Evolutionary conservation across 2,329 filamentous ascomycete species (phyloP).

Genomic region (Orbilia oligospora): DNA sequence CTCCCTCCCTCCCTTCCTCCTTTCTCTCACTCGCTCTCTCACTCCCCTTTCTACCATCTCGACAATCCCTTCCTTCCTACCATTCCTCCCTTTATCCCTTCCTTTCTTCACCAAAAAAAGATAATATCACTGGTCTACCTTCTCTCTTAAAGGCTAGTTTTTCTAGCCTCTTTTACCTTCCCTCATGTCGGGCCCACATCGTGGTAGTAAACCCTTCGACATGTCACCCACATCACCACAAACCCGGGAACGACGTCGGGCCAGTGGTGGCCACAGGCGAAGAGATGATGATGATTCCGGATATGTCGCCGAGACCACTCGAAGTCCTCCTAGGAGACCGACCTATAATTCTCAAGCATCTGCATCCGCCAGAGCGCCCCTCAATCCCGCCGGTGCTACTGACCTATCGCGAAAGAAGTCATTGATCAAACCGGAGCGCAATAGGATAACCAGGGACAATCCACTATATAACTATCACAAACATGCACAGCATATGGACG

Average conservation of each 20-base stretch:
- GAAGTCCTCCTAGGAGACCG: slow-evolving; percentile 54
- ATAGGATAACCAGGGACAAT: slow-evolving; percentile 85
- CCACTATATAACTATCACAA: slow-evolving; percentile 97
- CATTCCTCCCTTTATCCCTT: neutral
- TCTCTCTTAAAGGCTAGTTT: slow-evolving; percentile 36
- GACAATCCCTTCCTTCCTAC: slow-evolving; percentile 27
- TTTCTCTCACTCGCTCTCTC: neutral
- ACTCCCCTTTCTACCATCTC: slow-evolving; percentile 2
- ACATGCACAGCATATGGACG: slow-evolving; percentile 90
- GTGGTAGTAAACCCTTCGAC: slow-evolving; percentile 40
- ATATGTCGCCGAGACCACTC: slow-evolving; percentile 57
- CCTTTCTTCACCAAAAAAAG: neutral
- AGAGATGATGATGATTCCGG: slow-evolving; percentile 49
- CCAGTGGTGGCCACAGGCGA: slow-evolving; percentile 39
- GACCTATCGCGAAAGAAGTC: slow-evolving; percentile 83
- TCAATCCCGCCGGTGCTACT: slow-evolving; percentile 47
- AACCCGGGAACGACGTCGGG: slow-evolving; percentile 40
- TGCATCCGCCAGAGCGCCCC: slow-evolving; percentile 52
- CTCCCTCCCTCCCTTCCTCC: neutral
- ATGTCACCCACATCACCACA: slow-evolving; percentile 51
- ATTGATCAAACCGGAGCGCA: slow-evolving; percentile 88
- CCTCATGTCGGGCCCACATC: slow-evolving; percentile 48
- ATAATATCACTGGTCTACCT: neutral
- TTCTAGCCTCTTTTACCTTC: slow-evolving; percentile 16
- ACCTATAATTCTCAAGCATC: slow-evolving; percentile 51